Percentiles rank a stretch among this genome's conserved stretches.
Conservation (phyloP, 129 eudicot species). For the Tagetes erecta region DNA sequence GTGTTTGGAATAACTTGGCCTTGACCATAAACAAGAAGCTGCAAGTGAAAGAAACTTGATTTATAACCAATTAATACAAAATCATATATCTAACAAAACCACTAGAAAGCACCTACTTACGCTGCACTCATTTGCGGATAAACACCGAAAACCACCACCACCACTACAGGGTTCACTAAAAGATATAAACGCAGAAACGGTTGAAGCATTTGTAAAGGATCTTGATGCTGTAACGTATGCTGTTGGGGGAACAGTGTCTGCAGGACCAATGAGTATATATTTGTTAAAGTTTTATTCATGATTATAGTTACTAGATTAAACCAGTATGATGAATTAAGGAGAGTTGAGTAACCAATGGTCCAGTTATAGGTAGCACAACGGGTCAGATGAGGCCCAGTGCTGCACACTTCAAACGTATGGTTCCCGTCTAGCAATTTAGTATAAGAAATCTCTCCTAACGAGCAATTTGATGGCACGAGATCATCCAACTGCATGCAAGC, state of each 20-base stretch:
- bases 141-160: constrained; percentile 73
- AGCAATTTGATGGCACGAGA: constrained; percentile 54
- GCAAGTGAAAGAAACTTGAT: constrained; percentile 25
- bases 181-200: constrained; percentile 60
- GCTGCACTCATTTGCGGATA: constrained; percentile 71
- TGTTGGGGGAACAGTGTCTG: constrained; percentile 87
- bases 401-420: constrained; percentile 75
- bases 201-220: constrained; percentile 63
- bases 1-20: constrained; percentile 75
- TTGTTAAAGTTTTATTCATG: neutral
- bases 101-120: constrained; percentile 63
- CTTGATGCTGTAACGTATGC: constrained; percentile 60
- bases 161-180: constrained; percentile 79
- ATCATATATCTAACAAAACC: constrained; percentile 4
- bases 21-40: constrained; percentile 90
- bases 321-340: constrained; percentile 28
- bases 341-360: constrained; percentile 67
- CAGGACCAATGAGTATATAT: constrained; percentile 27
- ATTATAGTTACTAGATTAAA: constrained; percentile 6
- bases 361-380: constrained; percentile 79
- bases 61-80: constrained; percentile 2
- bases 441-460: constrained; percentile 55
- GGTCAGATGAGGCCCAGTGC: constrained; percentile 44
- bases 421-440: constrained; percentile 60
- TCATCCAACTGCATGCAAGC: constrained; percentile 68